Evolutionary conservation across 768 basidiomycete species (phyloP).

Genomic region (Mycena epipterygia): DNA sequence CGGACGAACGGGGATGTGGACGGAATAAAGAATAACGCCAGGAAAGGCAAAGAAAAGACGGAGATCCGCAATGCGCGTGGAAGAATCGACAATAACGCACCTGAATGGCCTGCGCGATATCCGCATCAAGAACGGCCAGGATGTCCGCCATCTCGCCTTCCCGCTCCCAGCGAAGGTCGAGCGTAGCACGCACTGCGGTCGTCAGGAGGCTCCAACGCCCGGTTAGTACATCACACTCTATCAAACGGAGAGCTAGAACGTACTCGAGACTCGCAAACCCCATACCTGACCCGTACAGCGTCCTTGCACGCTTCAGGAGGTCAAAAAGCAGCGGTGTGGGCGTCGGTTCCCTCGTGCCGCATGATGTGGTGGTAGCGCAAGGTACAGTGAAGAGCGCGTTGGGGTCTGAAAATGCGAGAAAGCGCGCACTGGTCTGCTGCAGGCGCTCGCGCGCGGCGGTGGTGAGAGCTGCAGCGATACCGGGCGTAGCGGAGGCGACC

Average conservation of each 20-base stretch:
- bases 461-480: conserved; percentile 30
- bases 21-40: too few species aligned
- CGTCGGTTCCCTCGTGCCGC: background rate
- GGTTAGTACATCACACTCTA: background rate
- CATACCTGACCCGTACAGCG: conserved; percentile 38
- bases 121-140: conserved; percentile 35
- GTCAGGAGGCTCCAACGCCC: conserved; percentile 24
- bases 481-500: conserved; percentile 36
- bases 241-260: background rate
- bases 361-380: too few species aligned
- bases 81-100: too few species aligned
- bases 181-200: conserved; percentile 22
- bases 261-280: conserved; percentile 35
- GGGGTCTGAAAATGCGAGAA: background rate
- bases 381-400: conserved; percentile 20
- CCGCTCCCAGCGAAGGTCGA: conserved; percentile 30
- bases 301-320: conserved; percentile 28
- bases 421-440: conserved; percentile 22
- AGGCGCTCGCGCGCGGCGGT: conserved; percentile 35
- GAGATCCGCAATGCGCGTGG: too few species aligned
- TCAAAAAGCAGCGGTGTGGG: conserved; percentile 33
- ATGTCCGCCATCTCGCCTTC: conserved; percentile 26
- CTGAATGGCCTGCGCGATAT: conserved; percentile 37
- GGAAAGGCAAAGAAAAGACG: too few species aligned
- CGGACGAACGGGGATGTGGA: too few species aligned